A percentile compares a stretch with the other conserved stretches of the same genome.
Conservation (phyloP, 1,284 basidiomycete species). For the Apiotrichum brassicae region DNA sequence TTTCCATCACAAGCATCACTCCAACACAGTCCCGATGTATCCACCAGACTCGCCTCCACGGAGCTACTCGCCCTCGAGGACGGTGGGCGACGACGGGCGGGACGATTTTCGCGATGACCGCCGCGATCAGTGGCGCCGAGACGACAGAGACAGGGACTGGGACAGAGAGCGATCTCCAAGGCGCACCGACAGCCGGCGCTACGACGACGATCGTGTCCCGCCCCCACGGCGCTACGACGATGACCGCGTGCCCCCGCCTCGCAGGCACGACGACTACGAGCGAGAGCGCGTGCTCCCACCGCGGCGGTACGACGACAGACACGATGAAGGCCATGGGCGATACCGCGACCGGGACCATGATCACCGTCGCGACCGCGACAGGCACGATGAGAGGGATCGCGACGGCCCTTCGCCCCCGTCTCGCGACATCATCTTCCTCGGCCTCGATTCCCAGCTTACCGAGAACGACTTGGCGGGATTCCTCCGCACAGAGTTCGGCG, state of each 20-base stretch:
- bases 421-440: constrained; percentile 75
- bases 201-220: constrained; percentile 11
- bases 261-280: constrained; percentile 3
- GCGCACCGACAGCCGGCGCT: constrained; percentile 11
- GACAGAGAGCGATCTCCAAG: not conserved
- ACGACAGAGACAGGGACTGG: not conserved
- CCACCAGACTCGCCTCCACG: too few species aligned
- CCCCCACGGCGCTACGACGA: constrained; percentile 13
- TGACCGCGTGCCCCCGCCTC: constrained; percentile 3
- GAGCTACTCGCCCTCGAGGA: not conserved
- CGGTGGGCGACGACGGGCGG: not conserved
- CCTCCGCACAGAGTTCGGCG: constrained; percentile 58
- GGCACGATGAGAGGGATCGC: not conserved
- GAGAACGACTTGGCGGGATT: constrained; percentile 71
- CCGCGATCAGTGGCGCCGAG: too few species aligned
- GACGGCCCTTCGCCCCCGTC: constrained; percentile 28
- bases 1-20: too few species aligned
- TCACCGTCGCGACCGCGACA: constrained; percentile 1
- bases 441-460: constrained; percentile 77
- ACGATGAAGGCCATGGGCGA: not conserved
- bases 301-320: not conserved
- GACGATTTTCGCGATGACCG: constrained; percentile 2
- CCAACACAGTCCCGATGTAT: too few species aligned
- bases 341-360: not conserved
- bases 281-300: not conserved